Evolutionary conservation across 257 asterid species (phyloP), one percentile per base, ranked within the genome.

Genomic region (Osmanthus fragrans): DNA sequence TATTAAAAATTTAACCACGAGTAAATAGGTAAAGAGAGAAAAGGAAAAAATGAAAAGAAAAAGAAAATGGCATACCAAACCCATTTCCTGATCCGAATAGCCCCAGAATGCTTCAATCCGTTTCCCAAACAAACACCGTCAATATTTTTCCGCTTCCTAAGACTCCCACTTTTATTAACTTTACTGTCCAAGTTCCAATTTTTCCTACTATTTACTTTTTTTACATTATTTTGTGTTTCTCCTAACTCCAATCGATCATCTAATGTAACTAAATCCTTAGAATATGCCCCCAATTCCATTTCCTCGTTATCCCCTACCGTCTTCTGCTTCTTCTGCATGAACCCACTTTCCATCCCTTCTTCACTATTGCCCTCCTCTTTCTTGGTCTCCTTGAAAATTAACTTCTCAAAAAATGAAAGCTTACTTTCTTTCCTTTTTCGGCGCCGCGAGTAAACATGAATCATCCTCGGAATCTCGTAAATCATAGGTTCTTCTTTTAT

Each of bases 21-120:
- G 51, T 27, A 63, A 3, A 4, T 63, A 63, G 16, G 34, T 27
- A 63, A 63, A 23, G 36, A 11, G 21, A 71, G 2, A n/a, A 65
- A 56, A 8, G 11, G 49, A 0, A 12, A 68, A 56, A 11, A 15
- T 15, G 0, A 40, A 11, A 40, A 10, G 49, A 40, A 40, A 76
- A 36, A 7, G 10, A n/a, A 37, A 56, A 78, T 29, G 32, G 39
- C 82, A 36, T 88, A 95, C 99, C 98, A 84, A 85, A 82, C 89
- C 98, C 98, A 94, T 88, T 80, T 90, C 86, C 88, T 91, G 65
- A 82, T 80, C 81, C 80, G 84, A 60, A 68, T 32, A 82, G 86
- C 79, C 71, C 76, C 90, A 8, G 88, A 78, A 69, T 76, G 77
- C 80, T 84, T 85, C 64, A 80, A 40, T 37, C 73, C 75, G 77